These are phyloP conservation scores for Blepharisma stoltei DNA, from an alignment of 73 alveolate genomes.

Conservation along the genomic window DNA sequence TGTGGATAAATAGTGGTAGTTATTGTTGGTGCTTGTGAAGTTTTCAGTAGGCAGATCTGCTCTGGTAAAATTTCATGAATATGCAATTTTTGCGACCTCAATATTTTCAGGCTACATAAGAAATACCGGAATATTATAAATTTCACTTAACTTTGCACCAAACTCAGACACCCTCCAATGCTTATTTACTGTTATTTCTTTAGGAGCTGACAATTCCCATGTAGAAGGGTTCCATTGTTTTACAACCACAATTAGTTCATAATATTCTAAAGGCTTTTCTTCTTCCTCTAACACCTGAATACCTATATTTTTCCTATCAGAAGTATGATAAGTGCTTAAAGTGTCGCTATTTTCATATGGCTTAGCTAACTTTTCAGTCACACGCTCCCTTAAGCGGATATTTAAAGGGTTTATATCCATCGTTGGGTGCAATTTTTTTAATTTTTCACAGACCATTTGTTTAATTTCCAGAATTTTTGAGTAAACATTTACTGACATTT, in stretches of 20 bases:
- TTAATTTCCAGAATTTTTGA: constrained; percentile 2
- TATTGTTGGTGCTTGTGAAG: neutral
- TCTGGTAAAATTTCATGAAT: neutral
- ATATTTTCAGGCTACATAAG: neutral
- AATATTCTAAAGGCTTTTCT: neutral
- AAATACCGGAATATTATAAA: neutral
- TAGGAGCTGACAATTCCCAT: constrained; percentile 18
- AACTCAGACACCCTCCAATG: neutral
- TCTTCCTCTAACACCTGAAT: neutral
- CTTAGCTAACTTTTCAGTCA: neutral
- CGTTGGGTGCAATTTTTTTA: neutral
- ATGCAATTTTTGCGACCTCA: neutral
- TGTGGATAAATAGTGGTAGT: neutral
- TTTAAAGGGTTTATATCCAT: neutral
- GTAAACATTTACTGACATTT: neutral
- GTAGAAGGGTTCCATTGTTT: constrained; percentile 15
- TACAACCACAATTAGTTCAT: neutral
- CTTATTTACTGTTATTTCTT: neutral
- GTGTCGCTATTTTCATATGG: neutral
- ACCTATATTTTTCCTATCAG: neutral
- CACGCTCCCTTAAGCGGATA: constrained; percentile 5
- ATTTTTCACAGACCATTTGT: constrained; percentile 10
- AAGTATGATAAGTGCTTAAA: neutral
- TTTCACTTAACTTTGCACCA: neutral
- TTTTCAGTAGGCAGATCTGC: constrained; percentile 2